A percentile compares a stretch with the other conserved stretches of the same genome.
phyloP scores from a whole-genome alignment of 768 basidiomycete species.

The Agaricus subrufescens region DNA sequence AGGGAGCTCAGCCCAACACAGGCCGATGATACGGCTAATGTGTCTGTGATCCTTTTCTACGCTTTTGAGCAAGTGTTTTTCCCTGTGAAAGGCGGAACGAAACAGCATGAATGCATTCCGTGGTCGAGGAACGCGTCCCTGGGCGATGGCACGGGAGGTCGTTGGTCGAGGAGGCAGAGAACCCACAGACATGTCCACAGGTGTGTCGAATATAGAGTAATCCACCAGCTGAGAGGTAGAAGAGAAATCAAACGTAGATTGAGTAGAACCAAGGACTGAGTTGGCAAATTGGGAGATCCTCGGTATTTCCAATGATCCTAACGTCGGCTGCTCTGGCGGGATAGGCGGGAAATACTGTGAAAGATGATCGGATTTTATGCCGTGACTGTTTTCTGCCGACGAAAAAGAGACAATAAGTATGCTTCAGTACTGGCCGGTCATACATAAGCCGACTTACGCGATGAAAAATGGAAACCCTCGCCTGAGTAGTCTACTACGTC shows the following conservation, averaged over 20 bases:
- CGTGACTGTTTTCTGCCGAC: conserved; percentile 15
- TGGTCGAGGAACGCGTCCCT: conserved; percentile 65
- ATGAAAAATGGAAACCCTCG: conserved; percentile 6
- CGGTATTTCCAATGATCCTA: conserved; percentile 4
- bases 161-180: conserved; percentile 16
- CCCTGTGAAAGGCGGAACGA: conserved; percentile 54
- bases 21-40: conserved; percentile 52
- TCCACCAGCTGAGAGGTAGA: conserved; percentile 1
- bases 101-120: conserved; percentile 83
- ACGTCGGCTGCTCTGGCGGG: not conserved
- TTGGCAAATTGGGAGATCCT: not conserved
- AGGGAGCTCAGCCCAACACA: conserved; percentile 50
- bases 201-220: conserved; percentile 5
- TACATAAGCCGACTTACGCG: conserved; percentile 2
- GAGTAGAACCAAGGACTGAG: conserved; percentile 1
- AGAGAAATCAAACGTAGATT: not conserved
- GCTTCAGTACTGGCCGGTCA: not conserved
- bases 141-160: conserved; percentile 18
- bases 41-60: conserved; percentile 56
- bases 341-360: not conserved
- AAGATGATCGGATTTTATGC: not conserved
- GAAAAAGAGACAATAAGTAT: not conserved
- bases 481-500: not conserved
- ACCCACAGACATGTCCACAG: conserved; percentile 9
- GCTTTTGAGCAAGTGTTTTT: conserved; percentile 39